A percentile compares a stretch with the other conserved stretches of the same genome.
Conservation (phyloP, 768 basidiomycete species). For the Candolleomyces aberdarensis region DNA sequence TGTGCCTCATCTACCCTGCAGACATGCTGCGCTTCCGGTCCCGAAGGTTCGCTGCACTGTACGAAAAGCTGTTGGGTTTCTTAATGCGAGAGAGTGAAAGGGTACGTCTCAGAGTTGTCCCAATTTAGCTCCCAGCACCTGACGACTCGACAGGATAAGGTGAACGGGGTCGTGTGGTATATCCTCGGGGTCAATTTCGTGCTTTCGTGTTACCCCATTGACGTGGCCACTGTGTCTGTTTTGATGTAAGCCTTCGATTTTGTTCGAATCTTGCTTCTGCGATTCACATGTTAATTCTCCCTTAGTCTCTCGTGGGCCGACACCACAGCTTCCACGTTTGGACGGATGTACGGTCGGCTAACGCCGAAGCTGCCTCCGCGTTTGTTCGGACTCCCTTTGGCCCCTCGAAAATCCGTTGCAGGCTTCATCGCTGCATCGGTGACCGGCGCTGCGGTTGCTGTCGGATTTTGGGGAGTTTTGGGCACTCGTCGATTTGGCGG, state of each 20-base stretch:
- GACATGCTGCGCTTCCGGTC: constrained; percentile 73
- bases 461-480: constrained; percentile 70
- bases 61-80: constrained; percentile 71
- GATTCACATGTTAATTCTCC: neutral
- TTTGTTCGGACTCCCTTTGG: constrained; percentile 58
- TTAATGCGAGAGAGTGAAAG: constrained; percentile 90
- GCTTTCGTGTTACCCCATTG: constrained; percentile 73
- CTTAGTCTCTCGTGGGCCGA: constrained; percentile 92
- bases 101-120: constrained; percentile 34
- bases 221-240: constrained; percentile 86
- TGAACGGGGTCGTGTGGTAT: constrained; percentile 91
- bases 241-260: constrained; percentile 63
- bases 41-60: constrained; percentile 61
- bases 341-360: constrained; percentile 74
- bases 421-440: constrained; percentile 77
- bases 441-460: constrained; percentile 65
- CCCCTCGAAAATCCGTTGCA: constrained; percentile 79
- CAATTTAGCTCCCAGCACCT: neutral
- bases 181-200: constrained; percentile 82
- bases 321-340: constrained; percentile 89
- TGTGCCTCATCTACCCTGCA: constrained; percentile 67
- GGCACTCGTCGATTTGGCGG: constrained; percentile 42
- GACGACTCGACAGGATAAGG: constrained; percentile 43
- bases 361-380: constrained; percentile 51
- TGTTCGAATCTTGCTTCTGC: constrained; percentile 4